These are phyloP conservation scores for Punica granatum DNA, from an alignment of 345 rosid species.

Conservation along the genomic window DNA sequence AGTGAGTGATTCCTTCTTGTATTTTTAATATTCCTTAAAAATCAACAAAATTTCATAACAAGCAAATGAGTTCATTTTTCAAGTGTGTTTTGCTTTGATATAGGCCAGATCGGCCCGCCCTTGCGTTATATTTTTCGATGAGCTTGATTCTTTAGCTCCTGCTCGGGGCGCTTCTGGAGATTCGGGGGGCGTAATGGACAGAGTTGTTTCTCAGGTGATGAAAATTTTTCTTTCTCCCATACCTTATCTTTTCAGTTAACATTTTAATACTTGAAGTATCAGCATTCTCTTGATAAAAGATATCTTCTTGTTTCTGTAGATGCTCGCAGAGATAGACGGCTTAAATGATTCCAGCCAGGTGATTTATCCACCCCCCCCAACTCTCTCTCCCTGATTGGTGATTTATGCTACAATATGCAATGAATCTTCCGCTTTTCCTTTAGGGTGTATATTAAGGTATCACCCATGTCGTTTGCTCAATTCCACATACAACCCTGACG, in stretches of 20 bases:
- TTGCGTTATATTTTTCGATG: slow-evolving; percentile 96
- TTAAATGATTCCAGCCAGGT: slow-evolving; percentile 82
- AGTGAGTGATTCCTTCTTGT: slow-evolving; percentile 28
- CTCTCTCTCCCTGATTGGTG: too few species aligned
- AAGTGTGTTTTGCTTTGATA: neutral
- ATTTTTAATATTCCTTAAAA: slow-evolving; percentile 5
- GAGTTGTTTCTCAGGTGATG: slow-evolving; percentile 92
- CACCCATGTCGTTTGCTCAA: neutral
- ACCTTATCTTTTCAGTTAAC: neutral
- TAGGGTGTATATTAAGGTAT: neutral
- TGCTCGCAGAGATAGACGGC: slow-evolving; percentile 99
- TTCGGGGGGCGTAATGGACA: slow-evolving; percentile 98
- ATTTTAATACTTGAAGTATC: neutral
- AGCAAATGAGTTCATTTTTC: neutral
- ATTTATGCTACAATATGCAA: slow-evolving; percentile 6
- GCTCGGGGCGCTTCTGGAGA: slow-evolving; percentile 99
- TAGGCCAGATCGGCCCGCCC: slow-evolving; percentile 98
- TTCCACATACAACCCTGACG: neutral
- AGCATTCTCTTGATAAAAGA: neutral
- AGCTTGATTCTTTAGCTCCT: slow-evolving; percentile 98
- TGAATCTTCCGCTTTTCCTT: slow-evolving; percentile 4
- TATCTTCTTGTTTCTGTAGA: slow-evolving; percentile 24
- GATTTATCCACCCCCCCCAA: too few species aligned
- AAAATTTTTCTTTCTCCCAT: slow-evolving; percentile 2
- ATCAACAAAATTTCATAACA: neutral